Conservation (phyloP, 208 protist genomes). For the Zelonia costaricensis region DNA sequence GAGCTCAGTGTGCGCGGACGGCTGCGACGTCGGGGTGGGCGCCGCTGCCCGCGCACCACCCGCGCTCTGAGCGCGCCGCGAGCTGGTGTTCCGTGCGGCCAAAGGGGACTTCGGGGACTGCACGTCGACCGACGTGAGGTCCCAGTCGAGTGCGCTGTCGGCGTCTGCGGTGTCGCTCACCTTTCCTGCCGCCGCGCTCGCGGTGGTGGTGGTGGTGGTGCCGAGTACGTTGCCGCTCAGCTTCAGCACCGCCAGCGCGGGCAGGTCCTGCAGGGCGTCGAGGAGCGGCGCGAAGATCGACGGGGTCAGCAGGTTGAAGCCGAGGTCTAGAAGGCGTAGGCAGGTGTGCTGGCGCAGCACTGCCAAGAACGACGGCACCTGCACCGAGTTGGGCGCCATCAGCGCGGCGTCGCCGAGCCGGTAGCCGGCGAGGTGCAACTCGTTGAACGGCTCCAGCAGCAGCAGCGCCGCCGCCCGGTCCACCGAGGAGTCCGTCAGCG, state of each 20-base stretch:
- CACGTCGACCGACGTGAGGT: background rate
- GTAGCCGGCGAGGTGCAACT: conserved; percentile 20
- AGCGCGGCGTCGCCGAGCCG: conserved; percentile 19
- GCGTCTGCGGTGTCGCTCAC: background rate
- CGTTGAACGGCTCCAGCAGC: conserved; percentile 15
- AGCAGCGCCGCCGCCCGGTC: background rate
- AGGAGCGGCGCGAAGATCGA: conserved; percentile 33
- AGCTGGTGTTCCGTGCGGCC: too few relatives aligned
- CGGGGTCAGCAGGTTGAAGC: conserved; percentile 55
- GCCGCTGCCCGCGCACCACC: too few relatives aligned
- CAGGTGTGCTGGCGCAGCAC: conserved; percentile 31
- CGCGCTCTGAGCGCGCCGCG: background rate
- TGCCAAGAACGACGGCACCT: conserved; percentile 21
- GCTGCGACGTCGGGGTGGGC: too few relatives aligned
- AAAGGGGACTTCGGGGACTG: too few relatives aligned
- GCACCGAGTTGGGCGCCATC: background rate
- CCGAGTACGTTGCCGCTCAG: conserved; percentile 66
- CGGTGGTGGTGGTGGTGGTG: conserved; percentile 14
- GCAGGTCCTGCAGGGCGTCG: conserved; percentile 5
- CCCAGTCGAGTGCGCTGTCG: conserved; percentile 3
- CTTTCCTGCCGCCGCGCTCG: too few relatives aligned
- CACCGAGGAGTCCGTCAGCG: background rate
- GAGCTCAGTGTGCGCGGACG: too few relatives aligned
- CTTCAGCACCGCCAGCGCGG: conserved; percentile 41
- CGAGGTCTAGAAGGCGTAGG: conserved; percentile 49